phyloP scores from a whole-genome alignment of 164 flowering plant species.

The Berberis thunbergii region DNA sequence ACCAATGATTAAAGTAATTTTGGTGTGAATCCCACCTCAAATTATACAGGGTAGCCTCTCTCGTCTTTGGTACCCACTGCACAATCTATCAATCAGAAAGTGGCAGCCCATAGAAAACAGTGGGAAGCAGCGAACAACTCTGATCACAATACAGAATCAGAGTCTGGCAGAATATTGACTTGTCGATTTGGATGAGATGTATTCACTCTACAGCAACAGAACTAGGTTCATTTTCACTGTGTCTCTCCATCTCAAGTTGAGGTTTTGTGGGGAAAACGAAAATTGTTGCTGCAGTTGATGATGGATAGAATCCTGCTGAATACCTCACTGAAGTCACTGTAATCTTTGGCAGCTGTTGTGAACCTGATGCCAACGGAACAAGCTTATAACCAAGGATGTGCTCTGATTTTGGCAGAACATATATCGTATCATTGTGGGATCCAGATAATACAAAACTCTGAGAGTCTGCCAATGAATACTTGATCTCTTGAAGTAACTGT shows the following conservation, averaged over 20 bases:
- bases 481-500: constrained; percentile 70
- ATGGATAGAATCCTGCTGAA: constrained; percentile 62
- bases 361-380: constrained; percentile 69
- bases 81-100: no score
- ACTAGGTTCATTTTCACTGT: constrained; percentile 13
- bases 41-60: no score
- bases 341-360: constrained; percentile 63
- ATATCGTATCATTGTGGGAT: constrained; percentile 55
- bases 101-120: no score
- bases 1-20: no score
- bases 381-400: constrained; percentile 56
- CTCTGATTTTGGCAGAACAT: constrained; percentile 65
- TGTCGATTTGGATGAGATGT: no score
- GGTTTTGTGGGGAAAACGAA: constrained; percentile 78
- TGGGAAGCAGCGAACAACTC: no score
- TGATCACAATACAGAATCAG: no score
- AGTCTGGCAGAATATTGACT: no score
- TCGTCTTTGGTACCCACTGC: no score
- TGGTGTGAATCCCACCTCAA: no score
- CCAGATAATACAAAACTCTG: constrained; percentile 79
- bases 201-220: constrained; percentile 11
- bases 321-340: constrained; percentile 63
- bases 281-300: constrained; percentile 44
- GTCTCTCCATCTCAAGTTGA: constrained; percentile 26
- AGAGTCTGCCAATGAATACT: constrained; percentile 60